Base-by-base conservation (phyloP, 768 basidiomycete genomes). In the Xerocomus brunneocitrinus region DNA sequence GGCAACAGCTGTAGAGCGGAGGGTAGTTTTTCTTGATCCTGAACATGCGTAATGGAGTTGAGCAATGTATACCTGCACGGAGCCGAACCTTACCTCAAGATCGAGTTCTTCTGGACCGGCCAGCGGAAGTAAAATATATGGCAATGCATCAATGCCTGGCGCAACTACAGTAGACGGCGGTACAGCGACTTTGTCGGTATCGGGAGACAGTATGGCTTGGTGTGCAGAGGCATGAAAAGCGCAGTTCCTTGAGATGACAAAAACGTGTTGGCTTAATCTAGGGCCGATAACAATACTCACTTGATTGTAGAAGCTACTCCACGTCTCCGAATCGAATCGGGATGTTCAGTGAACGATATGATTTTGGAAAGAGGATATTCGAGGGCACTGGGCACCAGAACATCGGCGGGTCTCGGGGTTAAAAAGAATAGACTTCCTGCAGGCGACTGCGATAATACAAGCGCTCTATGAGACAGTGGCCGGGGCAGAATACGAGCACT, bases 91-190 rank as follows among this genome's bases (percentile, higher is more conserved):
- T 59, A 91, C 91, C 56, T 98, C 95, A 1, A 95, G 76, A 52
- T 97, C 94, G 55, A 91, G 85, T 70, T 98, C 97, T 69, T 98
- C 97, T 1, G 93, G 88, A 6, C 95, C 95, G 39, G 95, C 93
- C 2, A 99, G 75, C 0, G 97, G 95, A 0, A 95, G 79, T 3
- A 99, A 77, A 10, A 99, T 76, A 64, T 84, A 89, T 0, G 91
- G 87, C 9, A 98, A 76, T 2, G 87, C 81, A 68, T 93, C 87
- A 34, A 98, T 83, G 5, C 94, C 93, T 2, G 89, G 82, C 3
- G 86, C 83, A 3, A 68, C 69, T 13, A 64, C 61, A n/a, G 71
- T 73, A 16, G 84, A 84, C 1, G 87, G 82, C 4, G 81, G 78
- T 5, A 87, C 76, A 13, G 80, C 60, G 22, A 86, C 76, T 36